Conservation (phyloP, 176 grass and related monocot species). For the Ananas comosus region DNA sequence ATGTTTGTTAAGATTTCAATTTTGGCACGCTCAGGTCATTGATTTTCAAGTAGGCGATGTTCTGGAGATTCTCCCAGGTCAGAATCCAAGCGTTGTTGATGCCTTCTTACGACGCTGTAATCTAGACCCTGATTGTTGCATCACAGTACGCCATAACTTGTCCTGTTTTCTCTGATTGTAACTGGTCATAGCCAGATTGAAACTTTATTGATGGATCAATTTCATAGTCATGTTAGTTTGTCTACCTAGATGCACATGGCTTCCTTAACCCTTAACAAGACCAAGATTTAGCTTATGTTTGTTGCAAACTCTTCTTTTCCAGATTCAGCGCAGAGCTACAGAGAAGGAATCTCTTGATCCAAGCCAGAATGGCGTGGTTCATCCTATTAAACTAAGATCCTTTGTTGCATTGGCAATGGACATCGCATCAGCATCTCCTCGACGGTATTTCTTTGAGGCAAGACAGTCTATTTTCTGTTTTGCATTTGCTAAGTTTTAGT, state of each 20-base stretch:
- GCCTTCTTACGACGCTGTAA: constrained; percentile 84
- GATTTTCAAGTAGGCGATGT: constrained; percentile 65
- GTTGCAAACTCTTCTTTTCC: neutral
- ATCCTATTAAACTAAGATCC: constrained; percentile 44
- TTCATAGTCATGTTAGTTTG: neutral
- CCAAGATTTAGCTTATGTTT: constrained; percentile 4
- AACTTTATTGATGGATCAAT: too few relatives aligned
- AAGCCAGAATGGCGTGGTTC: constrained; percentile 26
- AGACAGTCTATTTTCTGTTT: constrained; percentile 11
- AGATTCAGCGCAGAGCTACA: constrained; percentile 28
- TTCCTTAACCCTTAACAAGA: constrained; percentile 2
- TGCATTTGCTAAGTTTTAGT: neutral
- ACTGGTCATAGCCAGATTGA: neutral
- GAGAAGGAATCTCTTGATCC: constrained; percentile 33
- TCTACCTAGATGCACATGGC: constrained; percentile 3
- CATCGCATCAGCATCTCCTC: constrained; percentile 77
- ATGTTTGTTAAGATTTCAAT: neutral
- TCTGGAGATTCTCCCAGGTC: constrained; percentile 72
- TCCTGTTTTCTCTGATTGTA: constrained; percentile 16
- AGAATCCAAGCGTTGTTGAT: constrained; percentile 57
- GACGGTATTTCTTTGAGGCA: constrained; percentile 97
- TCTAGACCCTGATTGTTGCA: constrained; percentile 72
- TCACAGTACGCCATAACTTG: constrained; percentile 50
- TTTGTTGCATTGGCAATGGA: constrained; percentile 92
- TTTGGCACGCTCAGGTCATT: constrained; percentile 40